Percentiles rank a stretch among this genome's conserved stretches.
Evolutionary conservation across 257 asterid species (phyloP).

Genomic region (Solanum sejunctum): DNA sequence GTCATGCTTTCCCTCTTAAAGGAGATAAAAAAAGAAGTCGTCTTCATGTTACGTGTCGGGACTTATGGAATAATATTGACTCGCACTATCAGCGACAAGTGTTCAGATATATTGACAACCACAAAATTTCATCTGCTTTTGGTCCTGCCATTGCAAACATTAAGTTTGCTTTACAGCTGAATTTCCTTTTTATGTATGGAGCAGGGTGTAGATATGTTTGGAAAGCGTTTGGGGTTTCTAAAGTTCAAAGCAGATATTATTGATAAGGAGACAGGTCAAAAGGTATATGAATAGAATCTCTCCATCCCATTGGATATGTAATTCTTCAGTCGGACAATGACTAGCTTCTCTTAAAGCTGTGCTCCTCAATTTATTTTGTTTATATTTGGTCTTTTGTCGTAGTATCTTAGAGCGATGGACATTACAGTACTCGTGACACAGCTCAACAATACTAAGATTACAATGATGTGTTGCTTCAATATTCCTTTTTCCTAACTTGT

Average conservation of each 20-base stretch:
- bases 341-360: neutral
- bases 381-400: neutral
- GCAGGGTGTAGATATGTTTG: constrained; percentile 92
- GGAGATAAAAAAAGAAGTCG: neutral
- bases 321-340: neutral
- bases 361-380: neutral
- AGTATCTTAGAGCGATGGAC: neutral
- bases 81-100: neutral
- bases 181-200: constrained; percentile 8
- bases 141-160: neutral
- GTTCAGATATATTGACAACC: neutral
- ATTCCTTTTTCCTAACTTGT: neutral
- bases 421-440: neutral
- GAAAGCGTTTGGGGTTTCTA: constrained; percentile 81
- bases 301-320: neutral
- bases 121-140: neutral
- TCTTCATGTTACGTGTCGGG: neutral
- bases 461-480: neutral
- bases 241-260: constrained; percentile 81
- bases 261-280: constrained; percentile 62
- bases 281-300: constrained; percentile 23
- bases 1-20: neutral
- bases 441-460: neutral
- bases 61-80: neutral
- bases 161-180: neutral